Percentiles rank a stretch among this genome's conserved stretches.
Conservation (phyloP, 805 yeast genomes). For the Limtongia smithiae region DNA sequence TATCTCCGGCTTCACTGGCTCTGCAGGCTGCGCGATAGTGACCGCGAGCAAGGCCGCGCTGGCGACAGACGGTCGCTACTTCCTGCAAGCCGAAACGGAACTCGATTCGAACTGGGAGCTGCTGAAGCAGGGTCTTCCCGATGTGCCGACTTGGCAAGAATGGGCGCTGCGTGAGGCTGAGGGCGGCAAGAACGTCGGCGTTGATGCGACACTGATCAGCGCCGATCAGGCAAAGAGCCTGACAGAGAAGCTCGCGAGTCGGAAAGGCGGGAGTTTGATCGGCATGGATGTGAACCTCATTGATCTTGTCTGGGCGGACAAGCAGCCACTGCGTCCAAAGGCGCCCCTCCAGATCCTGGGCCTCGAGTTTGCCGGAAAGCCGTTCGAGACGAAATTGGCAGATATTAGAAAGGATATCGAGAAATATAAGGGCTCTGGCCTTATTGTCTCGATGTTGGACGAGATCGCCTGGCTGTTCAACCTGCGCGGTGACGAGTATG, state of each 20-base stretch:
- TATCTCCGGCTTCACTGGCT: conserved; percentile 83
- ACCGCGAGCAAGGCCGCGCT: conserved; percentile 68
- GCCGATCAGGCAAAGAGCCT: conserved; percentile 33
- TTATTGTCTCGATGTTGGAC: conserved; percentile 72
- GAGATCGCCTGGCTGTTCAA: conserved; percentile 91
- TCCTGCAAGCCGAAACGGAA: conserved; percentile 82
- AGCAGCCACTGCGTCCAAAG: conserved; percentile 58
- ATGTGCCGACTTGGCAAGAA: conserved; percentile 72
- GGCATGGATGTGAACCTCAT: conserved; percentile 63
- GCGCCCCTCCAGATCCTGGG: conserved; percentile 52
- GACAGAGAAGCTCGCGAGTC: conserved; percentile 29
- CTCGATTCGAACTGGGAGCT: conserved; percentile 75
- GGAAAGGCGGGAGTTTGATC: conserved; percentile 40
- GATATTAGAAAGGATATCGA: conserved; percentile 39
- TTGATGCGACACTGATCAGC: conserved; percentile 75
- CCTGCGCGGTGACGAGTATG: conserved; percentile 70
- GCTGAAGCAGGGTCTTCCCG: conserved; percentile 73
- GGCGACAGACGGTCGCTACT: conserved; percentile 93
- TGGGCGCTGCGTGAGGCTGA: conserved; percentile 64
- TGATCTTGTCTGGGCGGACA: conserved; percentile 69
- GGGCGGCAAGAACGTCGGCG: conserved; percentile 58
- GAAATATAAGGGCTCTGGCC: conserved; percentile 40
- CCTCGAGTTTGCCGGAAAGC: conserved; percentile 61
- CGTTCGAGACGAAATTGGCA: conserved; percentile 53
- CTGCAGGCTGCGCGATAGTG: conserved; percentile 89